These are phyloP conservation scores for Phytopythium litorale DNA, from an alignment of 352 stramenopile genomes.

Conservation along the genomic window DNA sequence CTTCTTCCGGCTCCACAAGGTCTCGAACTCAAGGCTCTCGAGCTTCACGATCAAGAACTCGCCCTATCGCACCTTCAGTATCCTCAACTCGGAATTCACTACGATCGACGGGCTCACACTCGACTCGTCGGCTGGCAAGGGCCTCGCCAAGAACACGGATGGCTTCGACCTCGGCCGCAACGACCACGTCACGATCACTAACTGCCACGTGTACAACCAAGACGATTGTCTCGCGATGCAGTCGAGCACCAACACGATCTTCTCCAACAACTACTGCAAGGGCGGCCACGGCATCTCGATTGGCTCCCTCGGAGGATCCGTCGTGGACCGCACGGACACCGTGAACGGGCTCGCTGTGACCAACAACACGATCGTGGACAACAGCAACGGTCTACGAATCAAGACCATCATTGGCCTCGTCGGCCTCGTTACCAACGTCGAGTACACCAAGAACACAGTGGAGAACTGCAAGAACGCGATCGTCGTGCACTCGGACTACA, in stretches of 20 bases:
- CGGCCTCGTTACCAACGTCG: slow-evolving; percentile 14
- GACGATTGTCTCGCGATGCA: slow-evolving; percentile 8
- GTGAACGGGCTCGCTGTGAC: slow-evolving; percentile 17
- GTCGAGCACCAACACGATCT: slow-evolving; percentile 16
- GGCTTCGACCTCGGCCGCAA: slow-evolving; percentile 20
- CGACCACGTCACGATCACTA: slow-evolving; percentile 18
- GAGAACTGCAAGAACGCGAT: slow-evolving; percentile 23
- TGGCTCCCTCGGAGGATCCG: slow-evolving; percentile 8
- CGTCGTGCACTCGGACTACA: slow-evolving; percentile 28
- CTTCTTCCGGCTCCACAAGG: slow-evolving; percentile 24
- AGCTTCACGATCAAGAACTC: slow-evolving; percentile 23
- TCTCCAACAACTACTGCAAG: slow-evolving; percentile 13
- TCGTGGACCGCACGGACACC: slow-evolving; percentile 14
- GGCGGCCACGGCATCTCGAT: slow-evolving; percentile 14
- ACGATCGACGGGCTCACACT: slow-evolving; percentile 22
- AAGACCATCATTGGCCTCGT: slow-evolving; percentile 26
- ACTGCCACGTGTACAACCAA: slow-evolving; percentile 21
- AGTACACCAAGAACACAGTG: slow-evolving; percentile 15
- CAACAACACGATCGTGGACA: slow-evolving; percentile 30
- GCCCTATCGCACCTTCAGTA: slow-evolving; percentile 19
- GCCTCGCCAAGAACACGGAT: slow-evolving; percentile 1
- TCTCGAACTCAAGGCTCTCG: slow-evolving; percentile 9
- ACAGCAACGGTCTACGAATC: slow-evolving; percentile 31
- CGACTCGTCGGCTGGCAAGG: slow-evolving; percentile 17
- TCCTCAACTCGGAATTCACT: slow-evolving; percentile 12